Base-by-base conservation (phyloP, 225 moss, liverwort and hornwort genomes). In the Rhytidiadelphus loreus region DNA sequence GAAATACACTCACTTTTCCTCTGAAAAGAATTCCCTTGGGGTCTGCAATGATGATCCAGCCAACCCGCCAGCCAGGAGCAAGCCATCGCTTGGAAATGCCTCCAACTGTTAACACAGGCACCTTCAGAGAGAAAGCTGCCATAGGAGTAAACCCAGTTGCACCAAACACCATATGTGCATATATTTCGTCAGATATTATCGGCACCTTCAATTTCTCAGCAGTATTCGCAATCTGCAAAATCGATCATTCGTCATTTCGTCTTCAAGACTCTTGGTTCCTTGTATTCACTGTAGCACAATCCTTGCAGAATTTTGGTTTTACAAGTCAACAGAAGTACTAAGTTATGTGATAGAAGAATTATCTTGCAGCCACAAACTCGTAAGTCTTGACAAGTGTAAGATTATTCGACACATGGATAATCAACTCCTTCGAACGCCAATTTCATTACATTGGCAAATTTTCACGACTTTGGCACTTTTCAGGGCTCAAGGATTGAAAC, bases 81-180 rank as follows among this genome's bases (percentile, higher is more conserved):
- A 98, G 96, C 96, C 96, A 98, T 62, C 94, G 88, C 87, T 98
- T 98, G 64, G 98, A 98, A 61, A 98, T 90, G 37, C 97, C 96
- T 77, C 95, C 97, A 4, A 98, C 96, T 14, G 96, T 94, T 46
- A 98, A 72, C 84, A 98, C 96, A 7, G 98, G 98, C 81, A 91
- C 97, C 80, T 87, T 89, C 75, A 91, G 79, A 33, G 96, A 96
- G 71, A 97, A 98, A 4, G 90, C 88, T 6, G 95, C 95, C 98
- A 98, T 95, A 1, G 95, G 95, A 21, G 93, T 92, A 74, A 98
- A 98, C 21, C 91, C 86, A 41, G 90, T 88, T 9, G 87, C 88
- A 48, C 98, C 96, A 9, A 97, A 98, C 48, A 92, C 94, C 93
- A 96, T 91, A 7, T 91, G 86, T 3, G 95, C 95, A 80, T 98